Percentiles rank a stretch among this genome's conserved stretches.
Conservation (phyloP, 2,329 filamentous ascomycete genomes). For the Stachybotrys chartarum region DNA sequence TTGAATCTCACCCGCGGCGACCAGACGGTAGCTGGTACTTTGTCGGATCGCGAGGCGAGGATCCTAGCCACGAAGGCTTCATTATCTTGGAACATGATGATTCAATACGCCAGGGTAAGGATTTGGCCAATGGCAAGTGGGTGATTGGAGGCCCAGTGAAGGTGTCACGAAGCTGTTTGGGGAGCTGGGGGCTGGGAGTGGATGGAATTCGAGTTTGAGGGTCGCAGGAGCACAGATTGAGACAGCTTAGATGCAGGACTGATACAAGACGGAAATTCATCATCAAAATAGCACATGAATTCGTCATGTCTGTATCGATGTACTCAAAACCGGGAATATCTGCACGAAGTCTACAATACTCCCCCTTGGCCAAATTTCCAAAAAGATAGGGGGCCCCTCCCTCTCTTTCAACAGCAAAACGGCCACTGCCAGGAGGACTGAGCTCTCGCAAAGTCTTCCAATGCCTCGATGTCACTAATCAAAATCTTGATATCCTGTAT, state of each 20-base stretch:
- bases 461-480: not conserved
- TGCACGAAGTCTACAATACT: no score
- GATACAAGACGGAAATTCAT: no score
- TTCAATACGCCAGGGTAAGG: slow-evolving; percentile 4
- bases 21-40: not conserved
- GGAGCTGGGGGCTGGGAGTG: slow-evolving; percentile 11
- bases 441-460: not conserved
- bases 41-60: slow-evolving; percentile 1
- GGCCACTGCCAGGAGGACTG: no score
- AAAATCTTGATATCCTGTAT: not conserved
- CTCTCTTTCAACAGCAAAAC: no score
- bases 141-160: slow-evolving; percentile 13
- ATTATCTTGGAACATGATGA: slow-evolving; percentile 10
- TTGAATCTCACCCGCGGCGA: not conserved
- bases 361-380: no score
- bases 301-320: no score
- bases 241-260: no score
- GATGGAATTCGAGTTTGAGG: slow-evolving; percentile 3
- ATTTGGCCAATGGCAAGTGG: slow-evolving; percentile 15
- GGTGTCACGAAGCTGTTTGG: slow-evolving; percentile 11
- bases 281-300: no score
- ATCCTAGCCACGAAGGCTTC: slow-evolving; percentile 11
- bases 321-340: no score
- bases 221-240: not conserved
- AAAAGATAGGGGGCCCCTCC: no score